Percentiles rank a stretch among this genome's conserved stretches.
These are phyloP conservation scores for Acer negundo DNA, from an alignment of 345 rosid genomes.

Conservation along the genomic window DNA sequence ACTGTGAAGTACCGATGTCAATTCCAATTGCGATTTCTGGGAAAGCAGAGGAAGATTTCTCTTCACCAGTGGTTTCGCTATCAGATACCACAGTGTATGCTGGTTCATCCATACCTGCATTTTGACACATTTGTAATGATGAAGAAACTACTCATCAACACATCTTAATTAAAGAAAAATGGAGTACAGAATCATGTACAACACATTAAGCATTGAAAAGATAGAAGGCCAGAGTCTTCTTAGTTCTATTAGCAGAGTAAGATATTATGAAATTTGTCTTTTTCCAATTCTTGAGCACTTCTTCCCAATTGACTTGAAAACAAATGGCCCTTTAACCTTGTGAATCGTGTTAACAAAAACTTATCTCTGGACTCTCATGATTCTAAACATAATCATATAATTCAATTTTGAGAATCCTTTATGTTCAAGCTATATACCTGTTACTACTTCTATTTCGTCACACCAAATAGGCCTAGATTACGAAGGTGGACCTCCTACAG, in stretches of 20 bases:
- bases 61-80: slow-evolving; percentile 74
- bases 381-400: neutral
- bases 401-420: neutral
- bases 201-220: neutral
- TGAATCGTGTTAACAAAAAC: too few species aligned
- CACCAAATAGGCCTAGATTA: neutral
- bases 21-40: slow-evolving; percentile 85
- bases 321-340: neutral
- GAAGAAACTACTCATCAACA: slow-evolving; percentile 12
- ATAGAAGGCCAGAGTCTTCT: neutral
- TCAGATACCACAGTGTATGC: slow-evolving; percentile 89
- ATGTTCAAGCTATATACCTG: neutral
- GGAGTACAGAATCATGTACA: neutral
- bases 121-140: slow-evolving; percentile 1
- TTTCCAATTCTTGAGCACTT: neutral
- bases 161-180: slow-evolving; percentile 1
- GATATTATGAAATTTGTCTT: neutral
- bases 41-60: slow-evolving; percentile 57
- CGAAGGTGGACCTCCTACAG: neutral
- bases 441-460: neutral
- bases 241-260: neutral
- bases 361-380: too few species aligned
- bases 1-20: slow-evolving; percentile 87
- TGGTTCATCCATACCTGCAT: slow-evolving; percentile 71
- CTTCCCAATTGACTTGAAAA: neutral